Evolutionary conservation across 1,139 yeast genomes (phyloP).

Genomic region (Zygosaccharomyces sapae): DNA sequence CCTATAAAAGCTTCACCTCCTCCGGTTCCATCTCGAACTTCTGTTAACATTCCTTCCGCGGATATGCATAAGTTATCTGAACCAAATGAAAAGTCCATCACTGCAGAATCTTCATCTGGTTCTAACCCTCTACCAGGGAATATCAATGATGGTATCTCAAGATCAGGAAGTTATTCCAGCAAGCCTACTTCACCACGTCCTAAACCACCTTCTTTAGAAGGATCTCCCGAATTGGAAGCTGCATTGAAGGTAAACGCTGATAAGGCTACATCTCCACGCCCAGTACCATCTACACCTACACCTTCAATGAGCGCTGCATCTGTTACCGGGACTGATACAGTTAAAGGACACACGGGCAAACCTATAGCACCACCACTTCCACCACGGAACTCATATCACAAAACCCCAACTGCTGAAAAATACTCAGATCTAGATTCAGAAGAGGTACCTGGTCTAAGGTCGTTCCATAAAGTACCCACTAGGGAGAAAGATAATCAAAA

Average conservation of each 20-base stretch:
- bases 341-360: not conserved
- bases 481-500: not conserved
- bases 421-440: conserved; percentile 1
- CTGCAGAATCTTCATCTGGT: not conserved
- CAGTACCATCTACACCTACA: not conserved
- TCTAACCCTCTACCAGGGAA: not conserved
- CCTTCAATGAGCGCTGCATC: not conserved
- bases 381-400: not conserved
- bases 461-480: not conserved
- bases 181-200: conserved; percentile 1
- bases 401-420: not conserved
- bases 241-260: not conserved
- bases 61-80: not conserved
- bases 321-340: not conserved
- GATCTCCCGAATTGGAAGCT: not conserved
- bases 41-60: not conserved
- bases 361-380: conserved; percentile 10
- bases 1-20: not conserved
- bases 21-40: not conserved
- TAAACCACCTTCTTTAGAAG: conserved; percentile 1
- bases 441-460: conserved; percentile 2
- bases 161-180: not conserved
- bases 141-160: not conserved
- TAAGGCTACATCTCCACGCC: not conserved
- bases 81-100: not conserved